Evolutionary conservation across 805 yeast species (phyloP).

Genomic region (Ogataea corticis): DNA sequence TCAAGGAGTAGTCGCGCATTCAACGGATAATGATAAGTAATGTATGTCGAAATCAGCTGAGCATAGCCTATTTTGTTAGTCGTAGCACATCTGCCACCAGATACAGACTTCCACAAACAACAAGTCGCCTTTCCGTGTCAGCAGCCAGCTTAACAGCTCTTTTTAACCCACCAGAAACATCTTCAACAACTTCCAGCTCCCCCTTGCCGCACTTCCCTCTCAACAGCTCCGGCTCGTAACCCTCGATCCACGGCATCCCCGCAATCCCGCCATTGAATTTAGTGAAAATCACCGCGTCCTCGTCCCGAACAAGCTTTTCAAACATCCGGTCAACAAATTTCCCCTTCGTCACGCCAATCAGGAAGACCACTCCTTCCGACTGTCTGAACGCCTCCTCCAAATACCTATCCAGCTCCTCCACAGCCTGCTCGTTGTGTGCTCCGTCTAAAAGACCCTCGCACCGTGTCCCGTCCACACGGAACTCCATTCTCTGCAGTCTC

Average conservation of each 20-base stretch:
- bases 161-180: constrained; percentile 30
- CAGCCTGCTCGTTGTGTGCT: constrained; percentile 89
- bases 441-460: constrained; percentile 71
- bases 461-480: constrained; percentile 26
- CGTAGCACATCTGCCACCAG: constrained; percentile 58
- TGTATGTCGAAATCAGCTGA: no score
- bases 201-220: constrained; percentile 13
- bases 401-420: constrained; percentile 64
- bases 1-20: constrained; percentile 12
- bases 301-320: constrained; percentile 43
- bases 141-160: constrained; percentile 19
- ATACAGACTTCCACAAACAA: constrained; percentile 73
- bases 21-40: constrained; percentile 1
- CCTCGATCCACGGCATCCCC: constrained; percentile 91
- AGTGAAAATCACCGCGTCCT: constrained; percentile 63
- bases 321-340: constrained; percentile 58
- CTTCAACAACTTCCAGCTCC: no score
- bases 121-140: constrained; percentile 30
- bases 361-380: constrained; percentile 43
- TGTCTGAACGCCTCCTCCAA: constrained; percentile 33
- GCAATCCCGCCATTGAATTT: constrained; percentile 64
- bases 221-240: constrained; percentile 42
- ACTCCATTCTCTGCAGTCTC: constrained; percentile 58
- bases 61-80: no score
- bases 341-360: constrained; percentile 76